Evolutionary conservation across 2,329 filamentous ascomycete species (phyloP).

Genomic region (Botrytis medusae): DNA sequence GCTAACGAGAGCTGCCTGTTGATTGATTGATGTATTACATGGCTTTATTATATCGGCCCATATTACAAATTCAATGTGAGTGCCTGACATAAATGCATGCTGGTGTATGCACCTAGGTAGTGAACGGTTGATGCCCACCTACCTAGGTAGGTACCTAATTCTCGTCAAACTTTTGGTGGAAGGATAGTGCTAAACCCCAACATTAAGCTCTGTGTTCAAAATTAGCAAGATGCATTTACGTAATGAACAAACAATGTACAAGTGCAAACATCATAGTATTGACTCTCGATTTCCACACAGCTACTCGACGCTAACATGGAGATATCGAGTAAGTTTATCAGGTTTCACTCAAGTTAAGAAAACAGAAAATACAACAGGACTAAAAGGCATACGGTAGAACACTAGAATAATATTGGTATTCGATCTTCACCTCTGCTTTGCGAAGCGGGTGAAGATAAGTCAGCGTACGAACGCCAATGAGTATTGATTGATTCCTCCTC

Average conservation of each 20-base stretch:
- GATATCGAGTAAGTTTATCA: neutral
- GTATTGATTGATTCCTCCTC: constrained; percentile 13
- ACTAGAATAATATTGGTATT: constrained; percentile 11
- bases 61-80: neutral
- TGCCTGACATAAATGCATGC: neutral
- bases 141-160: neutral
- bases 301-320: neutral
- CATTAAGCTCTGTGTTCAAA: neutral
- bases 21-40: neutral
- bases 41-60: neutral
- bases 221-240: neutral
- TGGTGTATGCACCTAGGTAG: neutral
- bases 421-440: neutral
- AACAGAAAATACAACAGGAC: neutral
- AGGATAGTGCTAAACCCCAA: neutral
- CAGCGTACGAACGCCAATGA: constrained; percentile 15
- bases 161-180: neutral
- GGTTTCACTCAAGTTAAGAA: neutral
- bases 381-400: neutral
- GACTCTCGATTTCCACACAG: neutral
- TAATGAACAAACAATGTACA: neutral
- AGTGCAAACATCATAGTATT: neutral
- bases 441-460: neutral
- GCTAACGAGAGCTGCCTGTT: neutral
- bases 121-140: neutral